A percentile compares a stretch with the other conserved stretches of the same genome.
Conservation (phyloP, 1,284 basidiomycete genomes). For the Xanthoconium separans region DNA sequence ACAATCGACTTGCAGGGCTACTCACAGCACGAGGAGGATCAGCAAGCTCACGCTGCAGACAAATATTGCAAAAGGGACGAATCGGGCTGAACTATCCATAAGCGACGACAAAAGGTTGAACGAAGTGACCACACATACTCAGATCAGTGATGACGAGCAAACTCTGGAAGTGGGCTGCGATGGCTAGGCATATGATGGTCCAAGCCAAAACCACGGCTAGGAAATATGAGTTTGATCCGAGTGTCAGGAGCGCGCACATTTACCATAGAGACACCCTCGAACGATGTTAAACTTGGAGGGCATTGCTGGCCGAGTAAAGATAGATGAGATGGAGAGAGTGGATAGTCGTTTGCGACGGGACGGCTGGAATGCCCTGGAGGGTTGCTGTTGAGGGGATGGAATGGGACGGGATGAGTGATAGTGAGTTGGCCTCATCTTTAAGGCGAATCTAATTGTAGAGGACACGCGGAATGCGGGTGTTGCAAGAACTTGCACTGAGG, state of each 20-base stretch:
- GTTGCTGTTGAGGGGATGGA: slow-evolving; percentile 19
- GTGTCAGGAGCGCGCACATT: slow-evolving; percentile 14
- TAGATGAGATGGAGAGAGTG: slow-evolving; percentile 26
- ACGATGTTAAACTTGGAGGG: slow-evolving; percentile 63
- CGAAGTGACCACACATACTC: slow-evolving; percentile 47
- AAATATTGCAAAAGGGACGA: slow-evolving; percentile 80
- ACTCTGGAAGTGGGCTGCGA: slow-evolving; percentile 71
- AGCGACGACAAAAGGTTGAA: slow-evolving; percentile 1
- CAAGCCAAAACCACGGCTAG: slow-evolving; percentile 64
- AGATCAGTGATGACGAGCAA: slow-evolving; percentile 72
- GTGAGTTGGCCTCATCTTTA: slow-evolving; percentile 40
- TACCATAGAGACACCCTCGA: slow-evolving; percentile 63
- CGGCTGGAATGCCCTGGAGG: slow-evolving; percentile 26
- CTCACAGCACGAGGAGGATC: slow-evolving; percentile 66
- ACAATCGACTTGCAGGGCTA: slow-evolving; percentile 1
- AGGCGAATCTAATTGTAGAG: slow-evolving; percentile 18
- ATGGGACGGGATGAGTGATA: slow-evolving; percentile 22
- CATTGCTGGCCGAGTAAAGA: slow-evolving; percentile 36
- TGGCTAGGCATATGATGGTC: slow-evolving; percentile 71
- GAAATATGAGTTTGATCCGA: slow-evolving; percentile 9
- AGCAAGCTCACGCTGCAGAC: slow-evolving; percentile 67
- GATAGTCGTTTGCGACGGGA: slow-evolving; percentile 40
- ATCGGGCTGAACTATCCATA: slow-evolving; percentile 55
- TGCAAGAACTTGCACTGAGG: slow-evolving; percentile 18
- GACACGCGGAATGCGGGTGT: slow-evolving; percentile 33